Evolutionary conservation across 1,284 basidiomycete species (phyloP), one percentile per base, ranked within the genome.

Genomic region (Apiotrichum domesticum): DNA sequence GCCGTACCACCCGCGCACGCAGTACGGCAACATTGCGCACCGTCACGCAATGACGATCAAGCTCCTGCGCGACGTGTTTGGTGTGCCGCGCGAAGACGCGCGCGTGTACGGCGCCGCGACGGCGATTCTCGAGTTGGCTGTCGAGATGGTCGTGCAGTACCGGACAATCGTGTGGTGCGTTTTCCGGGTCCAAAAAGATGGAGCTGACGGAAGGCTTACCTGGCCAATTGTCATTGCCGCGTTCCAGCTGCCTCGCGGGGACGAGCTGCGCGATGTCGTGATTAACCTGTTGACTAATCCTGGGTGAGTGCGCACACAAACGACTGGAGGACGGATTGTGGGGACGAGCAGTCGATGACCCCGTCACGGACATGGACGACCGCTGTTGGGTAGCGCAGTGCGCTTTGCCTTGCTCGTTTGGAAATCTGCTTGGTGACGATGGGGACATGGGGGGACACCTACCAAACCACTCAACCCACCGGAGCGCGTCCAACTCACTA

Each of bases 151-250:
- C 42, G 56, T 63, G 33, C 40, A 57, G 39, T 71, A 67, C 53
- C 64, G 66, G 1, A 59, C 62, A 39, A 66, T 72, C 45, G 66
- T 66, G 21, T 69, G 58, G 66, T 61, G 15, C 58, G 66, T 61
- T 8, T 3, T 21, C 21, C 21, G 21, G 21, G 21, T 21, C 21
- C 21, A 21, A 21, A 21, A 21, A 21, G 21, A 21, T 21, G 21
- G 21, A 21, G 21, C 21, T 21, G 21, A 21, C 21, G 21, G 3
- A 35, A 71, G 71, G 71, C 50, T 73, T 7, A 72, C 71, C 10
- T 72, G 70, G 70, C 71, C 71, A 1, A 66, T 72, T 39, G 45
- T 72, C 10, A 67, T 72, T 40, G 69, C 70, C n/a, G 70, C 63
- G 3, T 66, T 70, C 56, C 64, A 71, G 45, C 63, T 73, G 33